Evolutionary conservation across 352 stramenopile genomes (phyloP).

Genomic region (Pythium brachiatum): DNA sequence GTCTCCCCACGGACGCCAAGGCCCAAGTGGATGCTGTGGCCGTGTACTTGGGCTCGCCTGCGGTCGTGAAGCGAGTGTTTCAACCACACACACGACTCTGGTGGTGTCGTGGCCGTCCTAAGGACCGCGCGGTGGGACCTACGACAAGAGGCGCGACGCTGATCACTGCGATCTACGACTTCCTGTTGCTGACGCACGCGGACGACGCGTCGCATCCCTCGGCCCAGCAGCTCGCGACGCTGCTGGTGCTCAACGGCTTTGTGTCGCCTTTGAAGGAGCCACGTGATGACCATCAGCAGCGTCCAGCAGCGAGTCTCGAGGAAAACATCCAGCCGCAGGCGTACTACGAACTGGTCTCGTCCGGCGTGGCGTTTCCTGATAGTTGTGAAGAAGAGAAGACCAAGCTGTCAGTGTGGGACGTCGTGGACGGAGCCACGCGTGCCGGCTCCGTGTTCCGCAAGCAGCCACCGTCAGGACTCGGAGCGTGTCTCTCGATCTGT

Average conservation of each 20-base stretch:
- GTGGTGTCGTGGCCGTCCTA: not conserved
- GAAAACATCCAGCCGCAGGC: constrained; percentile 32
- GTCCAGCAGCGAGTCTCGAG: not conserved
- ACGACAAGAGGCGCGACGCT: constrained; percentile 42
- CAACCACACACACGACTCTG: not conserved
- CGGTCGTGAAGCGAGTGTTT: constrained; percentile 21
- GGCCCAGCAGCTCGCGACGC: constrained; percentile 26
- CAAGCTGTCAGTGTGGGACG: constrained; percentile 34
- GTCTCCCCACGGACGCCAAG: constrained; percentile 17
- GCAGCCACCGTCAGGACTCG: constrained; percentile 9
- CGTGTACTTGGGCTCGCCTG: constrained; percentile 13
- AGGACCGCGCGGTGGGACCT: constrained; percentile 13
- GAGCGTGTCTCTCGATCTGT: constrained; percentile 8
- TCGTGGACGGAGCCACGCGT: constrained; percentile 33
- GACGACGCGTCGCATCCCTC: constrained; percentile 24
- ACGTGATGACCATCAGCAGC: not conserved
- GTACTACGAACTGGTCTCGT: constrained; percentile 51
- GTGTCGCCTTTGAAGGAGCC: constrained; percentile 30
- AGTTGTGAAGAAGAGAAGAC: too few relatives aligned
- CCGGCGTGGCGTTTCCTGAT: constrained; percentile 14
- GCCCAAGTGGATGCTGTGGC: constrained; percentile 16
- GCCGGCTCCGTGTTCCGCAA: constrained; percentile 30
- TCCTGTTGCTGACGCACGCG: constrained; percentile 27
- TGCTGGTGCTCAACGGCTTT: constrained; percentile 36
- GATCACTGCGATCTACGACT: constrained; percentile 26